These are phyloP conservation scores for Colletotrichum musae DNA, from an alignment of 2,329 filamentous ascomycete species.

Conservation along the genomic window DNA sequence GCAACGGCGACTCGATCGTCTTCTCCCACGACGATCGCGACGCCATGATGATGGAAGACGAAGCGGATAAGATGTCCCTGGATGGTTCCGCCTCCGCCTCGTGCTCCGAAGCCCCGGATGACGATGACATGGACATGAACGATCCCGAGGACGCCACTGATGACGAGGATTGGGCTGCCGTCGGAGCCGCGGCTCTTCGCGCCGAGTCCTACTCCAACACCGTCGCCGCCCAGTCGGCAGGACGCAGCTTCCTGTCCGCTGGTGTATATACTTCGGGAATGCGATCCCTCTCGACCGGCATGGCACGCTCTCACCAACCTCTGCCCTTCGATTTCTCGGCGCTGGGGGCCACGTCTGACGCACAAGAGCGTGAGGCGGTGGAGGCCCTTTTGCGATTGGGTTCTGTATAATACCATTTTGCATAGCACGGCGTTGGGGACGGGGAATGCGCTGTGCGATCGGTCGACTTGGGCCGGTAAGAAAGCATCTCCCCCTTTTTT, in stretches of 20 bases:
- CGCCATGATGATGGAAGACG: constrained; percentile 81
- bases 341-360: constrained; percentile 69
- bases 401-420: constrained; percentile 76
- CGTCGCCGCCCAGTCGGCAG: constrained; percentile 67
- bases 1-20: constrained; percentile 78
- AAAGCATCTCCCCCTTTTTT: constrained; percentile 29
- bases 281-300: constrained; percentile 68
- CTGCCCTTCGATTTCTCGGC: constrained; percentile 67
- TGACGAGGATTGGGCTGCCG: constrained; percentile 94
- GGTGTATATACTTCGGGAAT: constrained; percentile 65
- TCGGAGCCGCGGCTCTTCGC: constrained; percentile 88
- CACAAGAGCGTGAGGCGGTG: constrained; percentile 85
- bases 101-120: constrained; percentile 81
- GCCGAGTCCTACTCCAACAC: constrained; percentile 73
- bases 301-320: constrained; percentile 67
- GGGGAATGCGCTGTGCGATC: constrained; percentile 36
- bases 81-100: constrained; percentile 79
- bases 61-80: constrained; percentile 95
- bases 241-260: constrained; percentile 56
- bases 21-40: constrained; percentile 81
- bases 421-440: constrained; percentile 67
- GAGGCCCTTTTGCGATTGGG: constrained; percentile 86
- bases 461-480: constrained; percentile 26
- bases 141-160: constrained; percentile 91
- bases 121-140: constrained; percentile 74